These are phyloP conservation scores for Saturnispora quitensis DNA, from an alignment of 805 yeast species.

Conservation along the genomic window DNA sequence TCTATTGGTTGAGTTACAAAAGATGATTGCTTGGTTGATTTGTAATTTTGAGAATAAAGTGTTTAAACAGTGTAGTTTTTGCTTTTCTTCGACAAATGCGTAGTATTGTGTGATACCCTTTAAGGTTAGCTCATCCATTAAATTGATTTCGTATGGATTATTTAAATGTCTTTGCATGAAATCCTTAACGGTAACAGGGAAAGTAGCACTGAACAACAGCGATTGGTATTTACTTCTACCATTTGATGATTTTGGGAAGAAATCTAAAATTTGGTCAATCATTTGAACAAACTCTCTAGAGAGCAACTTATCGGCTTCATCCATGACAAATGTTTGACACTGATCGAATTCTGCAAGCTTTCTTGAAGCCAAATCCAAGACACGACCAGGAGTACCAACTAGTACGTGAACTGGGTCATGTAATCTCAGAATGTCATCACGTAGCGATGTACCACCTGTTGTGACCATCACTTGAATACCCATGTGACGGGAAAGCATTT, in stretches of 20 bases:
- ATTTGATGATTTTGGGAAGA: constrained; percentile 50
- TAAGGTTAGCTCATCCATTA: constrained; percentile 95
- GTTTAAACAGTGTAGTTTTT: constrained; percentile 91
- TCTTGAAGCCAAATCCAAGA: constrained; percentile 86
- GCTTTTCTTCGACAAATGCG: constrained; percentile 96
- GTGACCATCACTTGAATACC: constrained; percentile 93
- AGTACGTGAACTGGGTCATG: constrained; percentile 88
- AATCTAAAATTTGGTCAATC: constrained; percentile 75
- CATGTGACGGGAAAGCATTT: constrained; percentile 90
- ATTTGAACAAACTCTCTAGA: constrained; percentile 82
- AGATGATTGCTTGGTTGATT: constrained; percentile 93
- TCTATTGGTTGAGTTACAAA: constrained; percentile 93
- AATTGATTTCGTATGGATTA: constrained; percentile 89
- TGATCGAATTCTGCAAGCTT: constrained; percentile 77
- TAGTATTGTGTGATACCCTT: constrained; percentile 96
- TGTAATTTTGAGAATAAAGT: constrained; percentile 89
- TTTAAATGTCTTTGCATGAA: constrained; percentile 87
- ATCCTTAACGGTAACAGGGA: constrained; percentile 87
- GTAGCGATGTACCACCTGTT: constrained; percentile 92
- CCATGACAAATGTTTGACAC: constrained; percentile 89
- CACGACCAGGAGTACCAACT: constrained; percentile 98
- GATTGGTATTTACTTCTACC: constrained; percentile 57
- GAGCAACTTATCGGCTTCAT: constrained; percentile 96
- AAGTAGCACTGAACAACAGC: constrained; percentile 86
- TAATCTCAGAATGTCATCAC: constrained; percentile 90